These are phyloP conservation scores for Barnettozyma sp. DNA, from an alignment of 805 yeast genomes.

Conservation along the genomic window DNA sequence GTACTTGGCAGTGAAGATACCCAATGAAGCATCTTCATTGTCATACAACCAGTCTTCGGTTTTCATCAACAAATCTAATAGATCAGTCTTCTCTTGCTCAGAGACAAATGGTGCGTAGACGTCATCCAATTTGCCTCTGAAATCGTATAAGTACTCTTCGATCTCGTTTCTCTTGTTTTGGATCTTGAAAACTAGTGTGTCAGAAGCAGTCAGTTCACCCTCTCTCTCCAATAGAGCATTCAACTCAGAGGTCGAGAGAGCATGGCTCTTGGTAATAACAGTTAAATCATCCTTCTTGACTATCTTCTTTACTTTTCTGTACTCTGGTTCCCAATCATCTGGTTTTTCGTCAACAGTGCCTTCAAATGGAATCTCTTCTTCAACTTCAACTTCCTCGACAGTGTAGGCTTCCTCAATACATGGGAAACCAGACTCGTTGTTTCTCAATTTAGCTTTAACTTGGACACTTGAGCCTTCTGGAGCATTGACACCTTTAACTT, in stretches of 20 bases:
- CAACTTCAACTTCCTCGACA: slow-evolving; percentile 81
- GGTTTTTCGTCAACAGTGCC: slow-evolving; percentile 61
- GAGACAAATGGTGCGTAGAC: slow-evolving; percentile 82
- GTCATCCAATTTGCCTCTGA: slow-evolving; percentile 95
- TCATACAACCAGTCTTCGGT: slow-evolving; percentile 99
- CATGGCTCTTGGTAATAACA: slow-evolving; percentile 54
- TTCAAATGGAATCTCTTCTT: slow-evolving; percentile 76
- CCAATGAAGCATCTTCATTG: slow-evolving; percentile 94
- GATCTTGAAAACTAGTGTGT: slow-evolving; percentile 95
- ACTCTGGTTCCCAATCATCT: slow-evolving; percentile 79
- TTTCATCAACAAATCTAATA: slow-evolving; percentile 64
- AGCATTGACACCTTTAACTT: slow-evolving; percentile 76
- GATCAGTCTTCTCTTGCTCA: slow-evolving; percentile 80
- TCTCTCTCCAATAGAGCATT: slow-evolving; percentile 72
- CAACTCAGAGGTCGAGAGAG: slow-evolving; percentile 50
- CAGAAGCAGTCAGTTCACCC: slow-evolving; percentile 76
- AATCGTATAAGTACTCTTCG: slow-evolving; percentile 96
- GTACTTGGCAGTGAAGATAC: slow-evolving; percentile 93
- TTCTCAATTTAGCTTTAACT: slow-evolving; percentile 89
- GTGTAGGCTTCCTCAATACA: slow-evolving; percentile 92
- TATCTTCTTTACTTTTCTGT: slow-evolving; percentile 83
- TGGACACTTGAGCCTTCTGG: slow-evolving; percentile 75
- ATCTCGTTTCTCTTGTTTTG: slow-evolving; percentile 97
- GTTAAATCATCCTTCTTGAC: slow-evolving; percentile 82
- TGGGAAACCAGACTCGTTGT: slow-evolving; percentile 94